Conservation (phyloP, 257 asterid species). For the Solanum medicagineum region DNA sequence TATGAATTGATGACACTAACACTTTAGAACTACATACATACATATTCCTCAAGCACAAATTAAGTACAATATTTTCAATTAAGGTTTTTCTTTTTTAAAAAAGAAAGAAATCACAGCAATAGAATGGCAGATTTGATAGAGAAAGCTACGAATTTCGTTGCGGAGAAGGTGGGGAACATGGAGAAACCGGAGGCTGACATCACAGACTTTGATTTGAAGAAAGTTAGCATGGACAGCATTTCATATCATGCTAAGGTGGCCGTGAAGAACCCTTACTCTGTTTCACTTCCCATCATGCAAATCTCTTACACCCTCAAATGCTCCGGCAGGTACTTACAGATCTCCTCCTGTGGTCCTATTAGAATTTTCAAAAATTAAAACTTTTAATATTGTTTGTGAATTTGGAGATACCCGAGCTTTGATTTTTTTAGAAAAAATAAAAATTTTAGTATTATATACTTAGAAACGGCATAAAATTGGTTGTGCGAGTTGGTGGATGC, state of each 20-base stretch:
- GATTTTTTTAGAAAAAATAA: no score
- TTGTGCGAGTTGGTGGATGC: no score
- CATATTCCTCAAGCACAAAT: neutral
- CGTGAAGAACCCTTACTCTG: slow-evolving; percentile 52
- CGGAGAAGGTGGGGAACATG: slow-evolving; percentile 31
- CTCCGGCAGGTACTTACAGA: slow-evolving; percentile 28
- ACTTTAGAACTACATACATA: neutral
- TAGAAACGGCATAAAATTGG: no score
- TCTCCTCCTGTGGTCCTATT: neutral
- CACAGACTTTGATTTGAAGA: slow-evolving; percentile 61
- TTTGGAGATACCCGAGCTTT: no score
- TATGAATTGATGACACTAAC: neutral
- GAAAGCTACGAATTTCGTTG: slow-evolving; percentile 46
- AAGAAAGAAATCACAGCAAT: neutral
- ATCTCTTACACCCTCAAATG: slow-evolving; percentile 52
- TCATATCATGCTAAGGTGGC: slow-evolving; percentile 43
- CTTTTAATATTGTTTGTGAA: no score
- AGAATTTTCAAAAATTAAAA: no score
- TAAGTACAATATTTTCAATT: neutral
- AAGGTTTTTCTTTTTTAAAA: neutral
- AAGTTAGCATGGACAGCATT: slow-evolving; percentile 35
- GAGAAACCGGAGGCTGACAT: slow-evolving; percentile 62
- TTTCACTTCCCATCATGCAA: slow-evolving; percentile 53
- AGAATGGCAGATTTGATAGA: slow-evolving; percentile 35
- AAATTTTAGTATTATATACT: no score